phyloP scores from a whole-genome alignment of 257 asterid genomes.

The Penstemon eatonii region DNA sequence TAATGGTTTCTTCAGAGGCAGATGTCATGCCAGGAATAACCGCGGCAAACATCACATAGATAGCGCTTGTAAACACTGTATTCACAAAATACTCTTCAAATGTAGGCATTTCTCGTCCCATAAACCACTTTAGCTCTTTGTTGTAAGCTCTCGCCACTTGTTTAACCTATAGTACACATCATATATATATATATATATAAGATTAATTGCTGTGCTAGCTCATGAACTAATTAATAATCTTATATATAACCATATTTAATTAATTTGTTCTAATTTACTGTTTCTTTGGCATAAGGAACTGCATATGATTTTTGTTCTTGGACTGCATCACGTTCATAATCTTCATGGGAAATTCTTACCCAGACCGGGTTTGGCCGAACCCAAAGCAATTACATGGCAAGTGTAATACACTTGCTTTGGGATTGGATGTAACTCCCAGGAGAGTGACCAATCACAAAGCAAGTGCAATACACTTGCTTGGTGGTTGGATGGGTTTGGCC shows the following conservation, averaged over 20 bases:
- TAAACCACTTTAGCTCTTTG: background rate
- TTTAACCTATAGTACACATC: background rate
- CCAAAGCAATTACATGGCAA: too few species aligned
- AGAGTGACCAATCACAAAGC: too few species aligned
- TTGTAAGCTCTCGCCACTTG: background rate
- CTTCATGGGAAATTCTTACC: too few species aligned
- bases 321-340: background rate
- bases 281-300: background rate
- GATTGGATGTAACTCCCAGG: too few species aligned
- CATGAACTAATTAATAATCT: too few species aligned
- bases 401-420: too few species aligned
- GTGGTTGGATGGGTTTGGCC: too few species aligned
- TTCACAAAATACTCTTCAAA: slow-evolving; percentile 17
- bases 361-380: too few species aligned
- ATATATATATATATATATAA: too few species aligned
- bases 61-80: background rate
- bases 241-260: too few species aligned
- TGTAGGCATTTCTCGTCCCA: slow-evolving; percentile 1
- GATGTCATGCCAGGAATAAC: background rate
- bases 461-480: too few species aligned
- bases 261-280: background rate
- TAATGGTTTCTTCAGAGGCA: background rate
- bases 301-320: slow-evolving; percentile 5
- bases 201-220: too few species aligned
- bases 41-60: background rate